Base-by-base conservation (phyloP, 2,329 filamentous ascomycete species). In the Cadophora sp. region DNA sequence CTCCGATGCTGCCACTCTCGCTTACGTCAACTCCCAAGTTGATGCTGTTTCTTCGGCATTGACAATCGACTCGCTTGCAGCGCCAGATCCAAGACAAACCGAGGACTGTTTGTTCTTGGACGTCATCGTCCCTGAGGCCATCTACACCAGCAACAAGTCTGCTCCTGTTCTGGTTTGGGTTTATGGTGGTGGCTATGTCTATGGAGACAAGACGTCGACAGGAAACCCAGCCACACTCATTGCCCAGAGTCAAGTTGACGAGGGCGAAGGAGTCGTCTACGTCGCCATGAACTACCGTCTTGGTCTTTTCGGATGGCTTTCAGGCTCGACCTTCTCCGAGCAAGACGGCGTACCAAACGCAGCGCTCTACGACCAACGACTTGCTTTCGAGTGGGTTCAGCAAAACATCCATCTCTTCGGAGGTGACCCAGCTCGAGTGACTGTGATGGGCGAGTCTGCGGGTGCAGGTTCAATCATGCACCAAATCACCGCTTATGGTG, bases 361-460 rank as follows among this genome's bases (percentile, higher is more conserved):
- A 14, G 85, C 80, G 1, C 76, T 87, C 1, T 78, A 81, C 65
- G 85, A 88, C 66, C 86, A 88, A 71, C 80, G 83, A 11, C 78
- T 86, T n/a, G 85, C 84, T 41, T 77, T 89, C 11, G 78, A 86
- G 70, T 89, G 87, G 87, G 80, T 88, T 3, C 80, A 84, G 62
- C 73, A 82, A 48, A 78, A 86, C 66, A 86, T 87, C 60, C 76
- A 82, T 70, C 74, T 80, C 9, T 88, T 88, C 70, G 85, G 86
- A 11, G 86, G 86, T 13, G 82, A 87, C 73, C 76, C 80, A 1
- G 73, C 78, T 3, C 77, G 79, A 16, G 80, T 87, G 50, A 86
- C 84, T 0, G 78, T 85, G 13, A 78, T 84, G 24, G 84, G 83
- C 9, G 76, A 83, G 66, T 83, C 80, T 18, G 83, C 85, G 5